Base-by-base conservation (phyloP, 2,329 filamentous ascomycete genomes). In the Neocatenulostroma microsporum region DNA sequence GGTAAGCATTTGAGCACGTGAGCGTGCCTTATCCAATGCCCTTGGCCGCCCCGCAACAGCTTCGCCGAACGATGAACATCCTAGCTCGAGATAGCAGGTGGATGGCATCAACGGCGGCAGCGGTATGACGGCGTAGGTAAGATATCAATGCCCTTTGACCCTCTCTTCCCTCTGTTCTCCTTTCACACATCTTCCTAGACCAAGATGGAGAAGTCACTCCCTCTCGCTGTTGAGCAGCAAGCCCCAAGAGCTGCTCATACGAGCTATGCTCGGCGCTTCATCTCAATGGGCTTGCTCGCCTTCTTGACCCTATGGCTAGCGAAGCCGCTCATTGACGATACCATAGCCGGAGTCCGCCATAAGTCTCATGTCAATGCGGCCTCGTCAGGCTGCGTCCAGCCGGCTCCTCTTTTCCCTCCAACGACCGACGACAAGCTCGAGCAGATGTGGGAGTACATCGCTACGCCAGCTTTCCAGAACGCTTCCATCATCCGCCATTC, bases 401-500 rank as follows among this genome's bases (percentile, higher is more conserved):
- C 50, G n/a, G 36, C 47, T 12, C 49, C 54, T 2, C 50, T 57
- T 21, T 53, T 45, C 35, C 54, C 55, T 5, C 19, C 46, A 4
- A 21, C 35, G 6, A 36, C 42, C 26, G 40, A 47, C 31, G 49
- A 51, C 7, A 39, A 44, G 24, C 45, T 61, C 25, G 38, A 54
- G 4, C 39, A 50, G 12, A 47, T 53, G 34, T 58, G 49, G 41
- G 48, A 54, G n/a, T 52, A 48, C 44, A 34, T 61, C 31, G 51
- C 46, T 20, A 57, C 49, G 1, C 24, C 45, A 14, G 40, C 41
- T 17, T 61, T 60, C 50, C 41, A 49, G 11, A 56, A 57, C 34
- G 49, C 45, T 7, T 56, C 56, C 4, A 55, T 74, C 24, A 46
- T 61, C 27, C 64, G 72, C 2, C 68, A 75, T 39, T 71, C 73